Base-by-base conservation (phyloP, 495 filamentous ascomycete genomes). In the Aspergillus ellipticus region DNA sequence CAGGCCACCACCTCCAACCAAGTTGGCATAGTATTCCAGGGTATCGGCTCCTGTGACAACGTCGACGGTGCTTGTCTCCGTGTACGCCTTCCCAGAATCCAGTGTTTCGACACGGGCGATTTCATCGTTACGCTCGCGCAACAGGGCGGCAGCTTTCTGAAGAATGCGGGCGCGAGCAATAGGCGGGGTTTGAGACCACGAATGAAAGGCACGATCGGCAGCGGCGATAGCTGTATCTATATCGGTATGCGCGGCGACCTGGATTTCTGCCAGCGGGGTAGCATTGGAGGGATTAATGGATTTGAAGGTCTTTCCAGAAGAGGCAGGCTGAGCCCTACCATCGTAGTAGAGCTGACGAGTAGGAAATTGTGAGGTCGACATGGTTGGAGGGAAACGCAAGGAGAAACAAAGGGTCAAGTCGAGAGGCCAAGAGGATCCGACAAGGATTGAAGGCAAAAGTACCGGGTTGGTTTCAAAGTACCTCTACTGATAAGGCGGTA, bases 71-170 rank as follows among this genome's bases (percentile, higher is more conserved):
- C 84, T 86, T 21, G 88, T 91, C 68, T 91, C 88, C 1, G 82
- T 85, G 59, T 78, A 89, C 0, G 88, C 82, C 64, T 89, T 90
- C 52, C 88, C 88, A 3, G 88, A 89, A 66, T 90, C 88, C 47
- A 82, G 70, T 0, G 87, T 88, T 68, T 91, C 88, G 24, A 85
- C 66, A 28, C 69, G 75, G 20, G 88, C 88, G 29, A 91, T 86
- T 49, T 82, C 80, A 61, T 90, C 83, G 62, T 89, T 91, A 52
- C 80, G 77, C 54, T 81, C 74, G 15, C 88, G 85, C 4, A 91
- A 71, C 6, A 91, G 61, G 22, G 74, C 62, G 20, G 87, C 87
- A 2, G 88, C 87, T 57, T 79, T 82, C 22, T 88, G 85, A 16
- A 91, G 80, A 58, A 90, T 87, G 17, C 87, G 85, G 1, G 84